Evolutionary conservation across 148 eudicot genomes (phyloP).

Genomic region (Rhododendron williamsianum): DNA sequence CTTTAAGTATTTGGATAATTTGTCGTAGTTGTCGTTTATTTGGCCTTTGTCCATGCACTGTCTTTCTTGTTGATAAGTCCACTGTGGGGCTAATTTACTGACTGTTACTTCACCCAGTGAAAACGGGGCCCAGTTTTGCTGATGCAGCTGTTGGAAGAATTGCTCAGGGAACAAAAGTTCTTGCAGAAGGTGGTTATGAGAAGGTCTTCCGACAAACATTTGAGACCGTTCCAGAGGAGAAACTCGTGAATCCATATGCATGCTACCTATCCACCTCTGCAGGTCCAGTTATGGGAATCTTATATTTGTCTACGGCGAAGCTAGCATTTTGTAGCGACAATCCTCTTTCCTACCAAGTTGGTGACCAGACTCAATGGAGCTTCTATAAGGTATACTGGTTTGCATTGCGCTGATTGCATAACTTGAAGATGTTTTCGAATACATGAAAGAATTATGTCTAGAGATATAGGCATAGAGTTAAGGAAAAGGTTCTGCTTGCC

Average conservation of each 20-base stretch:
- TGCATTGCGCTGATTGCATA: background rate
- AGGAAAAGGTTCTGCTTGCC: background rate
- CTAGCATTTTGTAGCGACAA: constrained; percentile 86
- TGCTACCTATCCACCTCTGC: constrained; percentile 93
- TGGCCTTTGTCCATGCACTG: background rate
- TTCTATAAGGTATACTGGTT: constrained; percentile 61
- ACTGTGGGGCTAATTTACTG: background rate
- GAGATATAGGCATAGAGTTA: background rate
- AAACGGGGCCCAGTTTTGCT: constrained; percentile 78
- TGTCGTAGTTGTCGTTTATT: background rate
- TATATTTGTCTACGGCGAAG: constrained; percentile 69
- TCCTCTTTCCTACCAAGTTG: constrained; percentile 74
- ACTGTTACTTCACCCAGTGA: constrained; percentile 43
- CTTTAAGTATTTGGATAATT: background rate
- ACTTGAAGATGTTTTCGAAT: background rate
- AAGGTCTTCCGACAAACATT: constrained; percentile 74
- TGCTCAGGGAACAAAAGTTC: constrained; percentile 72
- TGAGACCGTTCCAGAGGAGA: constrained; percentile 75
- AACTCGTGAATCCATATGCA: constrained; percentile 66
- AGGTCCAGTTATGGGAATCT: constrained; percentile 84
- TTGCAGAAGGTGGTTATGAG: constrained; percentile 95
- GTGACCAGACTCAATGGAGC: constrained; percentile 67
- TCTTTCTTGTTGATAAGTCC: background rate
- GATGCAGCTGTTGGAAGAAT: constrained; percentile 92
- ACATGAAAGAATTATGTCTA: background rate